These are phyloP conservation scores for Phoma herbarum DNA, from an alignment of 2,329 filamentous ascomycete genomes.

Conservation along the genomic window DNA sequence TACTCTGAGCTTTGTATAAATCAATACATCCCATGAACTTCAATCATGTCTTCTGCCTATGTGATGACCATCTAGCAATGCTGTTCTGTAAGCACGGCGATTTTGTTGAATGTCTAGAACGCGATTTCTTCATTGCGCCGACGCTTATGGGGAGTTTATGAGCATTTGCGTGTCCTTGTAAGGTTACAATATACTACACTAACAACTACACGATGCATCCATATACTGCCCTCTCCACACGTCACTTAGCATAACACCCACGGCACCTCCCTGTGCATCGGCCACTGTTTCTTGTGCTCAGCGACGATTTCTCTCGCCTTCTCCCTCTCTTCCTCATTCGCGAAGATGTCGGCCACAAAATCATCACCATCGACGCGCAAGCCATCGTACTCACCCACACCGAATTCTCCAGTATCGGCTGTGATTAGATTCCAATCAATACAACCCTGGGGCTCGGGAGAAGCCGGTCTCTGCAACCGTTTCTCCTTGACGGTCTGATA, in stretches of 20 bases:
- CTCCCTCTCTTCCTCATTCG: background rate
- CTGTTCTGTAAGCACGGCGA: too few species aligned
- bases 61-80: too few species aligned
- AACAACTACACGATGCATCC: background rate
- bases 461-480: too few species aligned
- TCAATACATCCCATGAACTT: conserved; percentile 36
- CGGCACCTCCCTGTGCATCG: background rate
- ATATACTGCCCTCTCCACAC: background rate
- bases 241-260: background rate
- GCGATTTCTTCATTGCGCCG: too few species aligned
- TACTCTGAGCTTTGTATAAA: conserved; percentile 34
- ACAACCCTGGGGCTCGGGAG: too few species aligned
- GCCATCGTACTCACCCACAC: background rate
- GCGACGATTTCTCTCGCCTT: background rate
- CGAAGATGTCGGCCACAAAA: background rate
- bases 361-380: too few species aligned
- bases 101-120: too few species aligned
- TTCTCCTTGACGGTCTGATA: background rate
- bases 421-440: background rate
- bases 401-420: too few species aligned
- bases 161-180: too few species aligned
- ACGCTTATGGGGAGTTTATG: too few species aligned
- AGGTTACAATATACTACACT: background rate
- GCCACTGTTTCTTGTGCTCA: background rate
- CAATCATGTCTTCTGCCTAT: background rate